These are phyloP conservation scores for Zygosaccharomyces kombuchaensis DNA, from an alignment of 805 yeast species.

Conservation along the genomic window DNA sequence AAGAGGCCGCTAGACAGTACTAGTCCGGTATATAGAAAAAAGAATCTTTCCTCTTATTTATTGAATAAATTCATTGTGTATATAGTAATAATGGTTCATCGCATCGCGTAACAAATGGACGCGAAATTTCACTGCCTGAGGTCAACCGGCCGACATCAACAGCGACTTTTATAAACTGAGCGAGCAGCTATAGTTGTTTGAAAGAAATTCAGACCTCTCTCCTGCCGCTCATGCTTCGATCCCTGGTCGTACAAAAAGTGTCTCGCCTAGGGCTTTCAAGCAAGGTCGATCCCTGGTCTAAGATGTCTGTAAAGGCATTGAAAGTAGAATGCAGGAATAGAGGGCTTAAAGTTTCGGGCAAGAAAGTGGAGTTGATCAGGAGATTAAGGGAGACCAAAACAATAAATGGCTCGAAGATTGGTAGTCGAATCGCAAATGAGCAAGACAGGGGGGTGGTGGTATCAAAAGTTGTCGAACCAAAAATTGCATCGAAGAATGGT, in stretches of 20 bases:
- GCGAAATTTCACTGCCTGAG: slow-evolving; percentile 2
- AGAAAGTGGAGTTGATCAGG: slow-evolving; percentile 51
- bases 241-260: background rate
- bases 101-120: background rate
- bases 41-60: background rate
- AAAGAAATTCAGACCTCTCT: slow-evolving; percentile 6
- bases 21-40: slow-evolving; percentile 26
- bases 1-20: slow-evolving; percentile 83
- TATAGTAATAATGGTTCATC: slow-evolving; percentile 1
- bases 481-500: no score
- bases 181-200: background rate
- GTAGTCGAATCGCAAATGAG: background rate
- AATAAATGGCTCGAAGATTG: background rate
- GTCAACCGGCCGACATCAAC: background rate
- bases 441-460: no score
- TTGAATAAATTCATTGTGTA: slow-evolving; percentile 1
- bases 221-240: slow-evolving; percentile 8
- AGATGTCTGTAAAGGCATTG: slow-evolving; percentile 51
- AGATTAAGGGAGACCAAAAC: slow-evolving; percentile 15
- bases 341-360: slow-evolving; percentile 59
- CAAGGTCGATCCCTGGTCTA: slow-evolving; percentile 3
- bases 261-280: background rate
- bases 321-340: slow-evolving; percentile 56
- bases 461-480: no score
- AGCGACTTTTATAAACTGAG: background rate